Conservation (phyloP, 2,329 filamentous ascomycete species). For the Corniculantispora saksenae region DNA sequence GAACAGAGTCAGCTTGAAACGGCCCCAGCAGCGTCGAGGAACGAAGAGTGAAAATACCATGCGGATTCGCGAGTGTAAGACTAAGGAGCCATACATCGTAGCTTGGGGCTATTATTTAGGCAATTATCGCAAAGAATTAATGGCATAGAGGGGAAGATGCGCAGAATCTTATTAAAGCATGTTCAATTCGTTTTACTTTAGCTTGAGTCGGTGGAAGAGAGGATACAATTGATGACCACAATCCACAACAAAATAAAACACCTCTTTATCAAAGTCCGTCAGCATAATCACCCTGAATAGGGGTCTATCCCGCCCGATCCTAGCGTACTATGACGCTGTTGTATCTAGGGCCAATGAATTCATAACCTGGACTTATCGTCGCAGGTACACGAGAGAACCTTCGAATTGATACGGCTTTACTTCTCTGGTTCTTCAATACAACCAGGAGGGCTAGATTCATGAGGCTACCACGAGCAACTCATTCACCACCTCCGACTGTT, state of each 20-base stretch:
- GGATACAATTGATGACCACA: not conserved
- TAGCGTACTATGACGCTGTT: no score
- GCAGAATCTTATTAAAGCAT: constrained; percentile 9
- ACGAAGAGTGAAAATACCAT: not conserved
- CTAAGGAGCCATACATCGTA: not conserved
- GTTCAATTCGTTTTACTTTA: constrained; percentile 4
- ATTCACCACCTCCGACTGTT: no score
- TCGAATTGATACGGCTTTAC: no score
- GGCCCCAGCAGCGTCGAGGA: not conserved
- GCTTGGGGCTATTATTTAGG: not conserved
- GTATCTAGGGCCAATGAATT: no score
- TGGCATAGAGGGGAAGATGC: not conserved
- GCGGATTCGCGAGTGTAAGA: not conserved
- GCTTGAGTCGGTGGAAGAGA: not conserved
- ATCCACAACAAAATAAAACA: not conserved
- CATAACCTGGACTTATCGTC: no score
- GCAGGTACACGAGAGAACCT: no score
- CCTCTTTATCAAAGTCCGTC: no score
- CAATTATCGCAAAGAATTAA: not conserved
- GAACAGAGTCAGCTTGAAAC: not conserved
- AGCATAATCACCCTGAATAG: no score
- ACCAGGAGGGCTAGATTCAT: no score
- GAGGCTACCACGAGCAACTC: no score
- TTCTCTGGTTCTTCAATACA: no score
- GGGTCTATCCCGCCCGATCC: no score